Evolutionary conservation across 2,329 filamentous ascomycete genomes (phyloP), one percentile per base, ranked within the genome.

Genomic region (Fusarium anguioides): DNA sequence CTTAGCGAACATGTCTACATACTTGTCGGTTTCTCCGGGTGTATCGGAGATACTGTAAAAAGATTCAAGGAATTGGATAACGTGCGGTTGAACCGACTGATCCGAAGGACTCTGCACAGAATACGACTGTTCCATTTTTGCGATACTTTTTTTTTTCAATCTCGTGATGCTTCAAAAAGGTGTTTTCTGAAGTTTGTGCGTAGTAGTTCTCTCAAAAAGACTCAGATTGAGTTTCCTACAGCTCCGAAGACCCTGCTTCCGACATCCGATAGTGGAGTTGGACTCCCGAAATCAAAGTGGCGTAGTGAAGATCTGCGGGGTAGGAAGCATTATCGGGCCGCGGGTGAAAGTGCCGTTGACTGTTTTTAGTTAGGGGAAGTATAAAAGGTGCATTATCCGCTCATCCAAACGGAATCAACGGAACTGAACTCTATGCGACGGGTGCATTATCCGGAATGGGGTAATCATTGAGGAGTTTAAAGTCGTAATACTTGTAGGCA

Each of bases 11-110:
- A 42, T 56, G 29, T 61, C 54, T 6, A 68, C 64, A 50, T 68
- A 68, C 9, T 68, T 56, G 27, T 39, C 49, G 6, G 64, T 68
- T 20, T 68, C 64, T 12, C 65, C 60, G 4, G 56, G 61, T 4
- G 64, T 68, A 18, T 68, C 64, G 33, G 64, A 68, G 14, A 68
- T 20, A 12, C 45, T 44, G 17, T 57, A 68, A 14, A 68, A 68
- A 0, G 50, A 37, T 11, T 68, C 44, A 1, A 68, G 48, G n/a
- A 68, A 68, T 12, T 50, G 23, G 21, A 68, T 45, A 11, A 68
- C 41, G 6, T 63, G 60, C 31, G 65, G 47, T 24, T 48, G 40
- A 11, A 59, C 55, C 27, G 65, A 69, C 18, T 58, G 40, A 8
- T 68, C 65, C 31, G 47, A 45, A 15, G 64, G 65, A 36, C 50